Evolutionary conservation across 768 basidiomycete genomes (phyloP), one percentile per base, ranked within the genome.

Genomic region (Lactarius sanguifluus): DNA sequence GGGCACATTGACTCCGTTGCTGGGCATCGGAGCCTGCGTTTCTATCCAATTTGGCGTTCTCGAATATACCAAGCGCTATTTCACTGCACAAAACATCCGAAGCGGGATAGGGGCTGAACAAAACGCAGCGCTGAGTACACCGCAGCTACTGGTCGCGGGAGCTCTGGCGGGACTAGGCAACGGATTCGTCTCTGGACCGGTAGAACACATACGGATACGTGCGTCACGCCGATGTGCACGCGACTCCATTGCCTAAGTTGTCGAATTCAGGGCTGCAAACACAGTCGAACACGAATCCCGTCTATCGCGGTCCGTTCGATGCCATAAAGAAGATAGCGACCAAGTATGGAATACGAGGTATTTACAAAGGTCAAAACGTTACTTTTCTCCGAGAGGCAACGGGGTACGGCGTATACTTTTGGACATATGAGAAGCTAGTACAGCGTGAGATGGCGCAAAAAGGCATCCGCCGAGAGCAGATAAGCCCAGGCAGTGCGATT

Each of bases 131-230:
- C 82, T 95, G 15, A 81, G 79, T 47, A 79, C 79, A 32, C 75
- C 76, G 18, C 94, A 98, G 75, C 80, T 96, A 15, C 84, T 92
- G 69, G 72, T 80, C 1, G 83, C 94, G 20, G 96, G 96, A 69
- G 86, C 94, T 5, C 79, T 86, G 43, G 96, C 96, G 28, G 96
- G 96, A 32, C 77, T 97, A 32, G 88, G 92, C 12, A 98, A 98
- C 73, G 90, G 93, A 34, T 81, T 96, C 65, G 94, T 97, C 43
- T 96, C 95, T 1, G 94, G 95, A 1, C 96, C 96, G 7, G 96
- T 98, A 20, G 96, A 98, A 76, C 96, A 98, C 74, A 95, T 98
- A 75, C 92, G 96, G 79, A 98, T 98, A 70, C 88, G 93, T 94
- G 71, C 75, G 90, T 69, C 43, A n/a, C 56, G 50, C 41, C 64